Conservation (phyloP, 768 basidiomycete genomes). For the Rhodotorula paludigena region DNA sequence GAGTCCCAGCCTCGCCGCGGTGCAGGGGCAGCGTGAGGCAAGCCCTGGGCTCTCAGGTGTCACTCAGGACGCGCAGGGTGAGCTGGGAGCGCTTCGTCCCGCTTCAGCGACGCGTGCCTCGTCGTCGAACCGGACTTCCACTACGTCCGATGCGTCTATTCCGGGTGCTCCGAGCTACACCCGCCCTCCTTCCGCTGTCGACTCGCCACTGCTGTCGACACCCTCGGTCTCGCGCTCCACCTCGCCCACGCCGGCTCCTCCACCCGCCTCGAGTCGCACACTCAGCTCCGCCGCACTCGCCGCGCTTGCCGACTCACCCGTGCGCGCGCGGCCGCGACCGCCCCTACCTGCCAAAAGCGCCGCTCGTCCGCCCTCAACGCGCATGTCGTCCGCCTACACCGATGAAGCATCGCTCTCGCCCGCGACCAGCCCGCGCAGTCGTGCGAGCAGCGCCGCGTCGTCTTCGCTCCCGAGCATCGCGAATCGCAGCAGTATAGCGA, state of each 20-base stretch:
- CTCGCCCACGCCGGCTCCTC: background rate
- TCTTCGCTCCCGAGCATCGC: too few species aligned
- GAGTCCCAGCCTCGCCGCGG: too few species aligned
- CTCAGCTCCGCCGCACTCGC: slow-evolving; percentile 20
- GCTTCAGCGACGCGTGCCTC: too few species aligned
- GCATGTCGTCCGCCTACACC: background rate
- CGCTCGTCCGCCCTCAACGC: background rate
- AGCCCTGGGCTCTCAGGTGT: too few species aligned
- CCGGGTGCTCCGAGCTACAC: too few species aligned
- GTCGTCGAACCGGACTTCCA: too few species aligned
- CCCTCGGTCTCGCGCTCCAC: background rate
- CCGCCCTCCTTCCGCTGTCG: too few species aligned
- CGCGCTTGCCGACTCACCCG: slow-evolving; percentile 21
- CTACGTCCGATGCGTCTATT: too few species aligned
- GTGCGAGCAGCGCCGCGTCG: background rate
- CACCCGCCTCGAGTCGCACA: background rate
- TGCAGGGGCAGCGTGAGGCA: too few species aligned
- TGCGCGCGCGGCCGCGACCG: slow-evolving; percentile 15
- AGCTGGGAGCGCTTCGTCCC: too few species aligned
- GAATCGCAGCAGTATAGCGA: background rate
- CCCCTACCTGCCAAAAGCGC: slow-evolving; percentile 15
- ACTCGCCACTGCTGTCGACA: too few species aligned
- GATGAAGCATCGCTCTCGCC: background rate
- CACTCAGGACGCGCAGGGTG: too few species aligned
- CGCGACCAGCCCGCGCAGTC: background rate